Evolutionary conservation across 23 red algal genomes (phyloP), one percentile per base, ranked within the genome.

Genomic region (Gracilaria domingensis): DNA sequence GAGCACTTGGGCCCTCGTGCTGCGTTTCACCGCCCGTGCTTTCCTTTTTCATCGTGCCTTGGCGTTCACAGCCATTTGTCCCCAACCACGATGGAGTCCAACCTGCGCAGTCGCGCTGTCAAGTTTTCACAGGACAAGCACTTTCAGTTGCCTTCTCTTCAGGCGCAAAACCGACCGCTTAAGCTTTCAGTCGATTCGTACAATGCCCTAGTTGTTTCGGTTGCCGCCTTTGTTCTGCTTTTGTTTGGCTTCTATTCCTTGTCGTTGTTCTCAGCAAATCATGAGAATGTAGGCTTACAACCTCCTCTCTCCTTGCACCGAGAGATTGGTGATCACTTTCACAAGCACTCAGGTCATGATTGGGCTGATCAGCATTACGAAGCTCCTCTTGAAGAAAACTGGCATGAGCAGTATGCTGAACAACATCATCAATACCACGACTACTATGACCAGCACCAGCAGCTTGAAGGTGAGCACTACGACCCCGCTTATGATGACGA

Each of bases 221-320:
- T 77, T n/a, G 72, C 72, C n/a, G 72, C 72, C 42, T 77, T 77
- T 20, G 20, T 77, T 29, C 72, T 77, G 2, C 72, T 77, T 42
- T 77, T 77, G 72, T 77, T 77, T 32, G 72, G 72, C n/a, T 77
- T 77, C 16, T 77, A 77, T 51, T 77, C 72, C 72, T 23, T 77
- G 23, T 77, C 72, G 0, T 20, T 77, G 23, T 77, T 77, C 45
- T 77, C 72, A 4, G 72, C 72, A 49, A 77, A 77, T 23, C 72
- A 77, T 28, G 40, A 77, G 24, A 45, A 51, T 49, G 45, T 51
- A 25, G 72, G 72, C 24, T 26, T 77, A 20, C 40, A 77, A 8
- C 72, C 72, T 26, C 72, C 72, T 8, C 39, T 77, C 12, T 77
- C 72, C 3, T 32, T 77, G 42, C 72, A 77, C 72, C 50, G 72